A percentile compares a stretch with the other conserved stretches of the same genome.
phyloP scores from a whole-genome alignment of 108 stramenopile genomes.

The Fistulifera pelliculosa region DNA sequence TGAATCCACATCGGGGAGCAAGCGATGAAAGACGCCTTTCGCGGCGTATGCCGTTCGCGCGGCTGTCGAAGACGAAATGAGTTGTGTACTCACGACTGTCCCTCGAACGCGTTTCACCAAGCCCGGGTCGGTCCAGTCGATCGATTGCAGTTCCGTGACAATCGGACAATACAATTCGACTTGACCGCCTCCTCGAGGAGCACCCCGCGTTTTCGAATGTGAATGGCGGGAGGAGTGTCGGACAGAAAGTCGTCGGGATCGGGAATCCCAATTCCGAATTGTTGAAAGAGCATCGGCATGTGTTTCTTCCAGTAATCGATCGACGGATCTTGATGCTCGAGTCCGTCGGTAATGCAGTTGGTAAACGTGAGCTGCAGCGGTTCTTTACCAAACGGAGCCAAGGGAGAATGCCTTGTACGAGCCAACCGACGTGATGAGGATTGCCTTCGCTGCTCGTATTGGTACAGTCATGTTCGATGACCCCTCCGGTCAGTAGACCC shows the following conservation, averaged over 20 bases:
- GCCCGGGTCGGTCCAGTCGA: conserved; percentile 85
- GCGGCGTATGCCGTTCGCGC: conserved; percentile 92
- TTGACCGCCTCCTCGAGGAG: conserved; percentile 77
- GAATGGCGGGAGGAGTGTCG: conserved; percentile 38
- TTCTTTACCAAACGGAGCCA: conserved; percentile 94
- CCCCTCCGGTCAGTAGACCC: conserved; percentile 88
- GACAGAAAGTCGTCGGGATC: conserved; percentile 18
- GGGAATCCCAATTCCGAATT: conserved; percentile 86
- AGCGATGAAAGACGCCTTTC: conserved; percentile 81
- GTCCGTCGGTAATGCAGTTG: conserved; percentile 71
- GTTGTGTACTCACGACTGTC: conserved; percentile 75
- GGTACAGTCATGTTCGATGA: conserved; percentile 81
- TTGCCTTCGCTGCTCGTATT: conserved; percentile 9
- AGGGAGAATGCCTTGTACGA: conserved; percentile 90
- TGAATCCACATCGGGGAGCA: conserved; percentile 94
- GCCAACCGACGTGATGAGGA: conserved; percentile 86
- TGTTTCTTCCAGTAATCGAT: conserved; percentile 76
- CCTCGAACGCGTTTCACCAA: conserved; percentile 96
- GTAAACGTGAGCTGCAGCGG: conserved; percentile 64
- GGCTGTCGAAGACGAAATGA: conserved; percentile 84
- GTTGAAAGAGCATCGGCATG: conserved; percentile 67
- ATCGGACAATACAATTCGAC: conserved; percentile 86
- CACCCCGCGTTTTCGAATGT: conserved; percentile 60
- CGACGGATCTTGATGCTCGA: conserved; percentile 56
- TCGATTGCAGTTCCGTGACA: conserved; percentile 64